Evolutionary conservation across 371 early-diverging fungal genomes (phyloP), one percentile per base, ranked within the genome.

Genomic region (Zychaea mexicana): DNA sequence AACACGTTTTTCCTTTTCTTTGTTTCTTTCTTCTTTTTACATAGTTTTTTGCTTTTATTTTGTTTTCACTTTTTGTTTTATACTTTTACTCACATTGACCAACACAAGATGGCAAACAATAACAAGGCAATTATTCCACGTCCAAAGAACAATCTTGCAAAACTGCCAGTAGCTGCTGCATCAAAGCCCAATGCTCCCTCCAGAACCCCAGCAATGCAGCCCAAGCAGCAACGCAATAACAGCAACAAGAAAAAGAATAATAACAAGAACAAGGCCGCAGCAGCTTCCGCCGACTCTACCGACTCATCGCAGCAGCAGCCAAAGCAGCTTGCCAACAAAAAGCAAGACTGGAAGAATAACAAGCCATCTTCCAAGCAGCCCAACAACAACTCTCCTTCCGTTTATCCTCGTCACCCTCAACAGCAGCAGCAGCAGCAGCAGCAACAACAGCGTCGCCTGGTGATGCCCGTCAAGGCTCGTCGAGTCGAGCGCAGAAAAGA

Each of bases 401-500:
- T n/a, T n/a, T n/a, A n/a, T n/a, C n/a, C 42, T 42, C 42, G 15
- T 15, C 42, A 15, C n/a, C 2, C 42, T 42, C 45, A 58, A 45
- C 33, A 33, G 3, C 39, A 26, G 17, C 45, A 24, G 6, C 42
- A 33, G 9, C 30, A 42, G 26, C 38, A 31, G 15, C 52, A n/a
- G 3, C 61, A 61, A 13, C 61, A 52, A 52, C 62, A 38, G 19
- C 39, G 32, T 21, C 52, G 17, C 6, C 21, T 24, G 19, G 65
- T 65, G 4, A 52, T 65, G 54, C 54, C 65, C 17, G 54, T 39
- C 42, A 65, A 65, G 60, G 65, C 60, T 31, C 65, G 65, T 33
- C 65, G 65, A 39, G 65, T 52, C 19, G 65, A 65, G 54, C 53
- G 59, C 24, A 56, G 49, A 27, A 42, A 57, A 53, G 65, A 65